Base-by-base conservation (phyloP, 2,329 filamentous ascomycete species). In the Aureobasidium sp. region DNA sequence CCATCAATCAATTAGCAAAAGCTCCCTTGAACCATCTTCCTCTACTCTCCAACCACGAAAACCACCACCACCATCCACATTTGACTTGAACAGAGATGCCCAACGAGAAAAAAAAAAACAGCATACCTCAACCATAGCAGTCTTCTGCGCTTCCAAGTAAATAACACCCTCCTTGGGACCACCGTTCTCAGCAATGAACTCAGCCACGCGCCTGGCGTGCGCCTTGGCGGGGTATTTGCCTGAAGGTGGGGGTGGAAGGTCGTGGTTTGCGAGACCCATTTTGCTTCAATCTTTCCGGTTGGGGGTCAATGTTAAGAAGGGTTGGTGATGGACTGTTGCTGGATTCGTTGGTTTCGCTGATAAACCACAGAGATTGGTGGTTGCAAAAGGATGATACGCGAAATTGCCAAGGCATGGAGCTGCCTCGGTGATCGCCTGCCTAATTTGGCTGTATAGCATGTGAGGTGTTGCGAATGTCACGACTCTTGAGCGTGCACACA, bases 101-200 rank as follows among this genome's bases (percentile, higher is more conserved):
- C 6, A 31, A 10, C 29, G 29, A 19, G 37, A 38, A 4, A 40
- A 10, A n/a, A 40, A 10, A 43, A 1, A 23, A 8, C 42, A 25
- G 19, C 47, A 43, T 64, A 77, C 75, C 70, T 97, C 93, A 49
- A 89, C 83, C 73, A 96, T 79, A 70, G 83, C 85, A 64, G 86
- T 90, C 73, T 87, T 84, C 70, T 92, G 88, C 58, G 86, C 88
- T 77, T 97, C 93, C 47, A 97, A 80, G 71, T 96, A 99, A 61
- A 99, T 81, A 19, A 93, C 80, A 50, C 91, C 92, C 35, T 74
- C 64, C 60, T 79, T 79, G 64, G 83, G 79, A 33, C 87, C 84
- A 42, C 85, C 77, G 70, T 88, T 76, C 63, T 82, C 77, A 59
- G 82, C 81, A 64, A 97, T 86, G 72, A 86, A 87, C 62, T 90